Base-by-base conservation (phyloP, 2,329 filamentous ascomycete species). In the Chalara sp. region DNA sequence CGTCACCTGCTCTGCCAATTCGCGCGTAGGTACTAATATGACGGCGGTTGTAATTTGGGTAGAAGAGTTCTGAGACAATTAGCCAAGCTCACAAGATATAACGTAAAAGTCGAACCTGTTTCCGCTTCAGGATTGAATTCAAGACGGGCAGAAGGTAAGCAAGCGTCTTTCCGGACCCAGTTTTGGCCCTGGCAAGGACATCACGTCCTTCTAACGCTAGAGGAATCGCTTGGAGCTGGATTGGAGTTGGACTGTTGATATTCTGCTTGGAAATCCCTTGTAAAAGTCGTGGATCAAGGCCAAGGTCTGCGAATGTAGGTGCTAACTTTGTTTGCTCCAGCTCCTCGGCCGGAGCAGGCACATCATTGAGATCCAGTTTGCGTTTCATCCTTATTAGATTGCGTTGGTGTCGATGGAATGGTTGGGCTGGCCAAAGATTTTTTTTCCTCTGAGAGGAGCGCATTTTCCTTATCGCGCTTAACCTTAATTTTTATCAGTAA, bases 101-200 rank as follows among this genome's bases (percentile, higher is more conserved):
- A 43, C 12, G 46, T 8, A 32, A 30, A 44, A 7, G 37, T 50
- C 71, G 13, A 67, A 84, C 81, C 61, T 78, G 70, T 70, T 96
- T 96, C 58, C 81, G 81, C 65, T 86, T 87, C 50, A 99, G 72
- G 55, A 96, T 87, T 35, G 81, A 80, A 59, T 96, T 87, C 12
- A 99, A 71, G n/a, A 96, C 78, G 1, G 93, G 93, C 41, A 99
- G 76, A 6, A 96, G 74, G 66, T 97, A 97, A 46, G 93, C 92
- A n/a, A 89, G 89, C 8, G 93, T 99, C 76, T 99, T 99, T 59
- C 93, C 93, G 4, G 91, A 96, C 10, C 93, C 93, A 5, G 93
- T 97, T 69, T 92, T 95, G 37, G 92, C 89, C 64, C 92, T 90
- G 49, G 90, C 91, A 39, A 97, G 75, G 45, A 99, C 83, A 75